Conservation (phyloP, 2,329 filamentous ascomycete species). For the Acrodontium crateriforme region DNA sequence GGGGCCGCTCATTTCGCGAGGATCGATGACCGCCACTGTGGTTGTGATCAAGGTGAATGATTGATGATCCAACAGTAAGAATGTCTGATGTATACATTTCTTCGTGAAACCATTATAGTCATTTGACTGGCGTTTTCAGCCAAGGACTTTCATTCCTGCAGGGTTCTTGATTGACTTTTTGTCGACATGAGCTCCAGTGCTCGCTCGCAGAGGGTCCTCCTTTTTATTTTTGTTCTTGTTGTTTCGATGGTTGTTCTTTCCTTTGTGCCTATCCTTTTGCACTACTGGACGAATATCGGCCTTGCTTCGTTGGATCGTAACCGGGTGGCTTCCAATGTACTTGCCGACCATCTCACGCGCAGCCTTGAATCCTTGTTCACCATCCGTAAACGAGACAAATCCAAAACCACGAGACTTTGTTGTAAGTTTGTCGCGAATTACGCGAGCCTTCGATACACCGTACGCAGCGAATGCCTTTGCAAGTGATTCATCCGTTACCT, state of each 20-base stretch:
- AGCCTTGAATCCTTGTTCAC: constrained; percentile 91
- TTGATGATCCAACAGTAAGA: too few relatives aligned
- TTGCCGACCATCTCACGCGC: constrained; percentile 98
- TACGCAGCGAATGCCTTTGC: constrained; percentile 88
- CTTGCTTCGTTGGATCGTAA: constrained; percentile 62
- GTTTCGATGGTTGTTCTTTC: constrained; percentile 42
- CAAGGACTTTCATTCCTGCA: constrained; percentile 2
- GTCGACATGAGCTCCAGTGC: constrained; percentile 21
- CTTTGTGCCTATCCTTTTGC: constrained; percentile 32
- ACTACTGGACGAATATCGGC: constrained; percentile 75
- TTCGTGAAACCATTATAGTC: neutral
- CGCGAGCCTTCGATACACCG: constrained; percentile 83
- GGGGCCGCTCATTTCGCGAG: too few relatives aligned
- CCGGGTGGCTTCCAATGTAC: constrained; percentile 95
- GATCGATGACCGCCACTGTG: too few relatives aligned
- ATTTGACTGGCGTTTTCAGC: neutral
- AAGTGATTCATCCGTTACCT: constrained; percentile 91
- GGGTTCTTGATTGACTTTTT: constrained; percentile 16
- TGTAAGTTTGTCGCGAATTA: constrained; percentile 88
- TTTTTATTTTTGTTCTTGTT: constrained; percentile 23
- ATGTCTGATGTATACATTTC: neutral
- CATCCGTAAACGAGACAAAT: constrained; percentile 89
- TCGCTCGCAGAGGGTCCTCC: constrained; percentile 21
- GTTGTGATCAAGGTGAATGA: too few relatives aligned
- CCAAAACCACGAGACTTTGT: constrained; percentile 94